A percentile compares a stretch with the other conserved stretches of the same genome.
Evolutionary conservation across 176 grass and related monocot genomes (phyloP).

Genomic region (Chrysopogon serrulatus): DNA sequence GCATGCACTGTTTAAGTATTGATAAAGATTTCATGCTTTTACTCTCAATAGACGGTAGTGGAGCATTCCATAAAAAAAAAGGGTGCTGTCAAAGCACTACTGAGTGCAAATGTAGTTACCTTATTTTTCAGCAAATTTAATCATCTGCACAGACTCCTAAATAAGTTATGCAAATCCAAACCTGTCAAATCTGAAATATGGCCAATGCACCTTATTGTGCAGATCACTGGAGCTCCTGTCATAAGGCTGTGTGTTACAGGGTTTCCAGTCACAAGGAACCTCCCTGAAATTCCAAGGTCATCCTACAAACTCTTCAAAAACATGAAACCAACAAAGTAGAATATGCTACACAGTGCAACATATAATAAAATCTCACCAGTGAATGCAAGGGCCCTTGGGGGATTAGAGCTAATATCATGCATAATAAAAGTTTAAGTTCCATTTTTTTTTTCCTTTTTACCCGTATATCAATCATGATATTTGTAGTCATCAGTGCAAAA

Average conservation of each 20-base stretch:
- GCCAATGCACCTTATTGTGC: not conserved
- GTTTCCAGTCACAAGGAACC: not conserved
- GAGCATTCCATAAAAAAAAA: conserved; percentile 26
- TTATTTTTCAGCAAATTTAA: conserved; percentile 15
- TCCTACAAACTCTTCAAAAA: not conserved
- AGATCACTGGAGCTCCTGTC: conserved; percentile 14
- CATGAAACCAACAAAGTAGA: not conserved
- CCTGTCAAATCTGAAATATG: conserved; percentile 9
- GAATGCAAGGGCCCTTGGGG: not conserved
- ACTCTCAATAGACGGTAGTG: conserved; percentile 1
- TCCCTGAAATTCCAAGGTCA: not conserved
- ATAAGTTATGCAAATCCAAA: not conserved
- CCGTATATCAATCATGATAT: not conserved
- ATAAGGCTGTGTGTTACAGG: not conserved
- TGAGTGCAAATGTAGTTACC: not conserved
- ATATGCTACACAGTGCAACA: conserved; percentile 9
- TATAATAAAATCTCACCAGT: conserved; percentile 11
- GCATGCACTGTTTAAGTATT: not conserved
- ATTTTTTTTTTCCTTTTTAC: conserved; percentile 19
- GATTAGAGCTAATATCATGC: not conserved
- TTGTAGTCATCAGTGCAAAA: conserved; percentile 2
- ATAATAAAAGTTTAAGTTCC: not conserved
- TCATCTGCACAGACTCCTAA: not conserved
- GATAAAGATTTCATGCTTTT: conserved; percentile 8
- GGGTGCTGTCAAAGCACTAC: not conserved